A percentile compares a stretch with the other conserved stretches of the same genome.
Conservation (phyloP, 2,329 filamentous ascomycete species). For the Parascedosporium putredinis region DNA sequence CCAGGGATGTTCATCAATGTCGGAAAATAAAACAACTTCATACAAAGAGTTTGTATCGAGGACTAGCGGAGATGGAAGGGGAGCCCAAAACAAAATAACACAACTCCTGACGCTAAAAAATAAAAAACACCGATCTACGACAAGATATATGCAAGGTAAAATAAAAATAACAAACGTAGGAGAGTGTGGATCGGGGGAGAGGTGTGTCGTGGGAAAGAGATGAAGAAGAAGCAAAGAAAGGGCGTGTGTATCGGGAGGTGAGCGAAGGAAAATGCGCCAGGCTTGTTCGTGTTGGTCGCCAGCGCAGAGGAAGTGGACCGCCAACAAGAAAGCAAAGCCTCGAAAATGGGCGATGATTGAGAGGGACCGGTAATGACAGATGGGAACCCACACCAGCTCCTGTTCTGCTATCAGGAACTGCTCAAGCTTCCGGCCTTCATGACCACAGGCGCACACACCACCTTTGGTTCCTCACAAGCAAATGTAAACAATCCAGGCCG, state of each 20-base stretch:
- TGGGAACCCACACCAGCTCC: no score
- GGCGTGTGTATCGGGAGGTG: no score
- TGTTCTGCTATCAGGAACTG: not conserved
- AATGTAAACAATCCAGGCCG: slow-evolving; percentile 9
- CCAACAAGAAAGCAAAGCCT: no score
- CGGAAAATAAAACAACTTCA: not conserved
- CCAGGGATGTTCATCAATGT: not conserved
- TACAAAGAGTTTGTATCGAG: not conserved
- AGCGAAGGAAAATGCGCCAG: not conserved
- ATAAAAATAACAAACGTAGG: not conserved
- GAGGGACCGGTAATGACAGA: no score
- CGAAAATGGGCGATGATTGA: no score
- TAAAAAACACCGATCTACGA: not conserved
- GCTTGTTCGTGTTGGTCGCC: not conserved
- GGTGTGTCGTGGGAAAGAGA: not conserved
- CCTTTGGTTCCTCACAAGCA: not conserved
- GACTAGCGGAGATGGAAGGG: not conserved
- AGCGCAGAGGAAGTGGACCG: not conserved
- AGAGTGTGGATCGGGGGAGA: not conserved
- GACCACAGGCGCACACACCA: not conserved
- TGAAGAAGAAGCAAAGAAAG: slow-evolving; percentile 1
- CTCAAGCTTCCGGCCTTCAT: not conserved
- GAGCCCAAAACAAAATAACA: not conserved
- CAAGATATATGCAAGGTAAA: not conserved
- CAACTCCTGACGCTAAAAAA: not conserved